phyloP scores from a whole-genome alignment of 352 stramenopile genomes.

The Aphanomyces astaci region DNA sequence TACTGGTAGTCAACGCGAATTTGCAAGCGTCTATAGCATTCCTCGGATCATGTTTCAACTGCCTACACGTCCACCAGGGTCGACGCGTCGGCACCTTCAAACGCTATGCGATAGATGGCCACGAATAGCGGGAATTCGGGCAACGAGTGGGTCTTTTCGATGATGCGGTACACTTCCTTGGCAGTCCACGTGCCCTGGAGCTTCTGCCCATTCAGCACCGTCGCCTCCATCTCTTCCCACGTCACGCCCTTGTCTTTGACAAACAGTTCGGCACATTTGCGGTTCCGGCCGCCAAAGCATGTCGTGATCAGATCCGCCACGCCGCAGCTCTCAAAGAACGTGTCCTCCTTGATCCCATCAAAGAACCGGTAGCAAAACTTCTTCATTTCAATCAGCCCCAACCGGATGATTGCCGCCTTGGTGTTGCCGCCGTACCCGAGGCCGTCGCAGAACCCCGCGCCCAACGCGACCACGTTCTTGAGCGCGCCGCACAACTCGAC shows the following conservation, averaged over 20 bases:
- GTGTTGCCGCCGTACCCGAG: slow-evolving; percentile 94
- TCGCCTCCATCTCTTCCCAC: slow-evolving; percentile 90
- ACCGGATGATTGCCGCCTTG: slow-evolving; percentile 95
- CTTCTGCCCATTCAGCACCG: slow-evolving; percentile 96
- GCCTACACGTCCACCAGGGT: slow-evolving; percentile 69
- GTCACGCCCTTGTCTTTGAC: slow-evolving; percentile 53
- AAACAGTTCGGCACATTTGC: slow-evolving; percentile 94
- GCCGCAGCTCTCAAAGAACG: slow-evolving; percentile 95
- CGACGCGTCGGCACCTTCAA: slow-evolving; percentile 72
- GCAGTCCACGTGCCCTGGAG: slow-evolving; percentile 93
- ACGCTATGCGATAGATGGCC: slow-evolving; percentile 92
- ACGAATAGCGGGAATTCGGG: slow-evolving; percentile 88
- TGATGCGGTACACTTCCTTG: slow-evolving; percentile 90
- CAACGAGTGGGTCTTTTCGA: slow-evolving; percentile 74
- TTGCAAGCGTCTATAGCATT: too few relatives aligned
- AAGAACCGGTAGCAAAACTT: slow-evolving; percentile 92
- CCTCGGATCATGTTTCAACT: too few relatives aligned
- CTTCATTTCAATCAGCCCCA: slow-evolving; percentile 94
- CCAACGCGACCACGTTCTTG: slow-evolving; percentile 97
- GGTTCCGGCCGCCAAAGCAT: slow-evolving; percentile 96
- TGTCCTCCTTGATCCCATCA: slow-evolving; percentile 86
- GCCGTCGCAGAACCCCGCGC: slow-evolving; percentile 95
- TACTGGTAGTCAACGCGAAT: too few relatives aligned
- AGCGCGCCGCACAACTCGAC: slow-evolving; percentile 95
- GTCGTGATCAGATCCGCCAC: slow-evolving; percentile 98